These are phyloP conservation scores for Colletotrichum scovillei DNA, from an alignment of 2,329 filamentous ascomycete species.

Conservation along the genomic window DNA sequence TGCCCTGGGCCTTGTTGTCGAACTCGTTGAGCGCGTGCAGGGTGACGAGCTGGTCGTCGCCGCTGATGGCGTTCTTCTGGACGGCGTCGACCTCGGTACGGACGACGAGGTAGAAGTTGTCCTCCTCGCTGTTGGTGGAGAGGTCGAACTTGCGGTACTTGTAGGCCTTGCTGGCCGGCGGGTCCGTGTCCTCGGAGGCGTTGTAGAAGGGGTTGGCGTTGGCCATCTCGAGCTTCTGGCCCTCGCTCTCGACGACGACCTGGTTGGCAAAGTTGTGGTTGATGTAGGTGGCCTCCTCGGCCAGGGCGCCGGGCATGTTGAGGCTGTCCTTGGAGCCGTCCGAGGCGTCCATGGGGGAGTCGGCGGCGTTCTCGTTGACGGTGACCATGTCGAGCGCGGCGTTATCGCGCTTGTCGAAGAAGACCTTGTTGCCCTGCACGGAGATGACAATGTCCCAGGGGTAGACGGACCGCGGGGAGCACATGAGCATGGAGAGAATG, in stretches of 20 bases:
- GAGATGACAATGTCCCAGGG: conserved; percentile 98
- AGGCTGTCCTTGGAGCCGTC: conserved; percentile 94
- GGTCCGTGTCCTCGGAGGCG: conserved; percentile 89
- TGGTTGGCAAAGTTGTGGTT: conserved; percentile 99
- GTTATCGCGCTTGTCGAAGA: conserved; percentile 97
- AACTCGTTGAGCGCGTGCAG: conserved; percentile 99
- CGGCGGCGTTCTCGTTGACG: conserved; percentile 98
- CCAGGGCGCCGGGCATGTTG: conserved; percentile 93
- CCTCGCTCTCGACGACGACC: conserved; percentile 86
- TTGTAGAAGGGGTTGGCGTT: conserved; percentile 99
- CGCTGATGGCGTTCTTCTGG: conserved; percentile 92
- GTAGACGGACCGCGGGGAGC: conserved; percentile 94
- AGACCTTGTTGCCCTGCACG: conserved; percentile 95
- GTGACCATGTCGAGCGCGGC: conserved; percentile 96
- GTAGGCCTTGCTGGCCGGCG: conserved; percentile 95
- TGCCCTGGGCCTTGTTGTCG: conserved; percentile 96
- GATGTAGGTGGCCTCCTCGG: conserved; percentile 98
- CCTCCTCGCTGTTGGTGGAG: conserved; percentile 90
- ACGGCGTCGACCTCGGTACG: conserved; percentile 96
- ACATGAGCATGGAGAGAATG: conserved; percentile 99
- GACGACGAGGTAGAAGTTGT: conserved; percentile 88
- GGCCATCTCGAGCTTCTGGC: conserved; percentile 82
- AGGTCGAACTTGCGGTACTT: conserved; percentile 98
- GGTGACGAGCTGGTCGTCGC: conserved; percentile 90
- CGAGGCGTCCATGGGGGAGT: conserved; percentile 90